phyloP scores from a whole-genome alignment of 1,139 yeast species.

The Lizanozyma gosingica region DNA sequence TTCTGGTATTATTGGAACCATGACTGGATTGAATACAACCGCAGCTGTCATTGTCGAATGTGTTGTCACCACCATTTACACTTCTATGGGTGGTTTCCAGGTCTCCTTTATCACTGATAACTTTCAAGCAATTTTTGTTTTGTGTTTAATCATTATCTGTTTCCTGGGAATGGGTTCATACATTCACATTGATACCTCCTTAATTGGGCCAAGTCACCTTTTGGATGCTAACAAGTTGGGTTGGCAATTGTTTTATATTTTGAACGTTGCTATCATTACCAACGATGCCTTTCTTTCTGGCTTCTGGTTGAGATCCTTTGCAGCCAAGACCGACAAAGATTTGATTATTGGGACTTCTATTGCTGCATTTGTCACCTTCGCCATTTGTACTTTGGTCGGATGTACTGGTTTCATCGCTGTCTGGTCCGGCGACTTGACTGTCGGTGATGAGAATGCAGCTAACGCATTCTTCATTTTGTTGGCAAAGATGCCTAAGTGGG shows the following conservation, averaged over 20 bases:
- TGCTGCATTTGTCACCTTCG: conserved; percentile 60
- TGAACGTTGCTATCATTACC: conserved; percentile 79
- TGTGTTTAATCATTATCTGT: conserved; percentile 60
- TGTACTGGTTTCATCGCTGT: conserved; percentile 81
- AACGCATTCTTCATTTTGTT: conserved; percentile 66
- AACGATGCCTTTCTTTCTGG: conserved; percentile 89
- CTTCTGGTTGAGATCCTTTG: conserved; percentile 91
- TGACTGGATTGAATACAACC: conserved; percentile 73
- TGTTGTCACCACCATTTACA: conserved; percentile 79
- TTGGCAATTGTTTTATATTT: conserved; percentile 82
- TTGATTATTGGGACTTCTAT: conserved; percentile 65
- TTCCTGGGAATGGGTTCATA: conserved; percentile 76
- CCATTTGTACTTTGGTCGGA: conserved; percentile 65
- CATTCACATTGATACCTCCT: conserved; percentile 55
- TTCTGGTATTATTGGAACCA: conserved; percentile 61
- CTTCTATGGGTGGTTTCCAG: conserved; percentile 82
- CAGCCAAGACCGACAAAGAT: conserved; percentile 71
- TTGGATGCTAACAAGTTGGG: conserved; percentile 63
- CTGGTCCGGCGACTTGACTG: conserved; percentile 69
- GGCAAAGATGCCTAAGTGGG: conserved; percentile 77
- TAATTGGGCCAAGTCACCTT: conserved; percentile 57
- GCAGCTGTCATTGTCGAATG: conserved; percentile 84
- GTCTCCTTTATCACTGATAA: conserved; percentile 87
- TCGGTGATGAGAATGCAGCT: conserved; percentile 52
- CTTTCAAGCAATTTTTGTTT: conserved; percentile 71